Conservation (phyloP, 345 rosid species). For the Streptanthus diversifolius region DNA sequence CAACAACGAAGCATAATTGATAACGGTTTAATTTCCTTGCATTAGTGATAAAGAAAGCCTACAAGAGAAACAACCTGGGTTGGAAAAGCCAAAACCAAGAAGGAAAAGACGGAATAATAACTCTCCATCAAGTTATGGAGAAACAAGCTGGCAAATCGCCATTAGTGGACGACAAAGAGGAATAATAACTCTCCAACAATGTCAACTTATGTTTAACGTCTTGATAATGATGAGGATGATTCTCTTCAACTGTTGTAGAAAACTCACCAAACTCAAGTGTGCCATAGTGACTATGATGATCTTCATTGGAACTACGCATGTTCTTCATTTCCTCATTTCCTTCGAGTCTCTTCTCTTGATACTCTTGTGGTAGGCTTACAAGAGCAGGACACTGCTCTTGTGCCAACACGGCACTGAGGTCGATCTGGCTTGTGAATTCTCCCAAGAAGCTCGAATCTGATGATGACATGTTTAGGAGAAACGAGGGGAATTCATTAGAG, state of each 20-base stretch:
- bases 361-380: constrained; percentile 32
- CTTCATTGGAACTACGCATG: constrained; percentile 13
- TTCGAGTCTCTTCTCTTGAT: constrained; percentile 18
- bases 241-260: constrained; percentile 9
- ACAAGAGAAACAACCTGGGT: constrained; percentile 15
- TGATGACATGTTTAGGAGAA: constrained; percentile 43
- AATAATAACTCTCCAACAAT: constrained; percentile 27
- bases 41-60: constrained; percentile 8
- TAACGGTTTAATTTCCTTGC: neutral
- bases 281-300: neutral
- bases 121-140: constrained; percentile 22
- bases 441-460: constrained; percentile 46
- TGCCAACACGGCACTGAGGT: constrained; percentile 24
- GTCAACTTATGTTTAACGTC: constrained; percentile 27
- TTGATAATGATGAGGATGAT: neutral
- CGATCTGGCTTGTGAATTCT: constrained; percentile 30
- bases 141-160: constrained; percentile 27
- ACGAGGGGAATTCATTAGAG: constrained; percentile 41
- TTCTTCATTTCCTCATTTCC: constrained; percentile 16
- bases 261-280: neutral
- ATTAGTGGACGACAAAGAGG: constrained; percentile 15
- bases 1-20: neutral
- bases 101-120: neutral
- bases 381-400: constrained; percentile 34
- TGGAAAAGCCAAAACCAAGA: constrained; percentile 14